Percentiles rank a stretch among this genome's conserved stretches.
Conservation (phyloP, 257 asterid genomes). For the Echites panduratus region DNA sequence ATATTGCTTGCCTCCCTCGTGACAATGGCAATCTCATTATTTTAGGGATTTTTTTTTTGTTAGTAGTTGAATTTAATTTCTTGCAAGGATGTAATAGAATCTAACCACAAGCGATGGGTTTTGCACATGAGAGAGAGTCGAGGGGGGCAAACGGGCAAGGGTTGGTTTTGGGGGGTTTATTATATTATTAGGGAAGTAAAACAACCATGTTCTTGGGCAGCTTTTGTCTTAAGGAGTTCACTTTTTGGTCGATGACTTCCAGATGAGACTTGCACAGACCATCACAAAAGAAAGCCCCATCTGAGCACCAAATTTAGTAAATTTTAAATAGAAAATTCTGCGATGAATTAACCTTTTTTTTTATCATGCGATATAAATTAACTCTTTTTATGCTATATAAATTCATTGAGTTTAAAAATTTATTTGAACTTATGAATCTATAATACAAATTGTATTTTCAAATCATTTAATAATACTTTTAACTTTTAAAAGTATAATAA, state of each 20-base stretch:
- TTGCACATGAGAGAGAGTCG: conserved; percentile 12
- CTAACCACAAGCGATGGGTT: conserved; percentile 22
- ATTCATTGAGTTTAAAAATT: no score
- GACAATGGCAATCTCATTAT: conserved; percentile 31
- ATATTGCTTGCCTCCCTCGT: conserved; percentile 46
- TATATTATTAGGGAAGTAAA: background rate
- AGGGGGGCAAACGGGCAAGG: background rate
- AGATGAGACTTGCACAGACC: background rate
- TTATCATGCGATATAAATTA: no score
- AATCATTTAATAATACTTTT: no score
- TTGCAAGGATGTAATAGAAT: conserved; percentile 44
- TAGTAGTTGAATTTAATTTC: conserved; percentile 31
- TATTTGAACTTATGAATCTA: no score
- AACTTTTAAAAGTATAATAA: no score
- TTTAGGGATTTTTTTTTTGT: conserved; percentile 21
- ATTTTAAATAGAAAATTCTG: no score
- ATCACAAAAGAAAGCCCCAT: background rate
- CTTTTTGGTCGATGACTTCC: conserved; percentile 5
- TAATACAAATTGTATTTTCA: no score
- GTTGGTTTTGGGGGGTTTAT: background rate
- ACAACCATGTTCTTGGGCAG: conserved; percentile 7
- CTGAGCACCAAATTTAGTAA: background rate
- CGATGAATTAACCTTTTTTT: no score
- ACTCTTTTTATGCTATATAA: no score
- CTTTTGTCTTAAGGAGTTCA: conserved; percentile 5